These are phyloP conservation scores for Mortierella sp. DNA, from an alignment of 371 early-diverging fungal genomes.

Conservation along the genomic window DNA sequence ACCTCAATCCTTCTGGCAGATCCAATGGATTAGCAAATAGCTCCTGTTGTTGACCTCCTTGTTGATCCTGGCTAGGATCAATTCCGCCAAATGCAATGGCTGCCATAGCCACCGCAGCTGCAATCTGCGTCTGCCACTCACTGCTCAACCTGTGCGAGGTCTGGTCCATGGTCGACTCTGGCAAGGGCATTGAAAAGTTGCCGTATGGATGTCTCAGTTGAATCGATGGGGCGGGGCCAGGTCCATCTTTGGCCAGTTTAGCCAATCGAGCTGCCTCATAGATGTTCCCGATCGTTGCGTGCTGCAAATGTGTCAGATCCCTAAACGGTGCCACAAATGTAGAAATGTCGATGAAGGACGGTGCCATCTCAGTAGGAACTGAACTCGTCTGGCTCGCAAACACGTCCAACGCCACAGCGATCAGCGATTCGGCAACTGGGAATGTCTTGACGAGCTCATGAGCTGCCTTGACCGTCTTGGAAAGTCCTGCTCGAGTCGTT, in stretches of 20 bases:
- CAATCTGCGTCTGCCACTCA: slow-evolving; percentile 50
- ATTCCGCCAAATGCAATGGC: slow-evolving; percentile 51
- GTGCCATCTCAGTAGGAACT: slow-evolving; percentile 51
- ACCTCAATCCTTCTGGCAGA: slow-evolving; percentile 38
- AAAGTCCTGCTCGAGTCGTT: slow-evolving; percentile 50
- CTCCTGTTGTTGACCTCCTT: too few species aligned
- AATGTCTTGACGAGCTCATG: slow-evolving; percentile 54
- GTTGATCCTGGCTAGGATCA: slow-evolving; percentile 52
- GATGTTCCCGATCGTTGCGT: slow-evolving; percentile 47
- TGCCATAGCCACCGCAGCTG: slow-evolving; percentile 52
- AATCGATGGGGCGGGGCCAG: slow-evolving; percentile 50
- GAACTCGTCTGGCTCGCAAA: slow-evolving; percentile 52
- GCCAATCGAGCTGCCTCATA: slow-evolving; percentile 51
- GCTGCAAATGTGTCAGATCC: slow-evolving; percentile 47
- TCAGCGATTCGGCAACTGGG: slow-evolving; percentile 52
- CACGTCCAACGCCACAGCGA: slow-evolving; percentile 50
- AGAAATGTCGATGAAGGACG: slow-evolving; percentile 51
- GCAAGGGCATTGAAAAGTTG: slow-evolving; percentile 52
- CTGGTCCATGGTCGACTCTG: slow-evolving; percentile 28
- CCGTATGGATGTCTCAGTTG: slow-evolving; percentile 52
- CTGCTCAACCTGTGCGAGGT: slow-evolving; percentile 44
- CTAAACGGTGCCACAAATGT: slow-evolving; percentile 52
- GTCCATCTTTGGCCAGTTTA: slow-evolving; percentile 51
- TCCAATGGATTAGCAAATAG: slow-evolving; percentile 53
- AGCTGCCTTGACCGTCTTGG: slow-evolving; percentile 54